Percentiles rank a stretch among this genome's conserved stretches.
Conservation (phyloP, 2,329 filamentous ascomycete species). For the Aspergillus latus region DNA sequence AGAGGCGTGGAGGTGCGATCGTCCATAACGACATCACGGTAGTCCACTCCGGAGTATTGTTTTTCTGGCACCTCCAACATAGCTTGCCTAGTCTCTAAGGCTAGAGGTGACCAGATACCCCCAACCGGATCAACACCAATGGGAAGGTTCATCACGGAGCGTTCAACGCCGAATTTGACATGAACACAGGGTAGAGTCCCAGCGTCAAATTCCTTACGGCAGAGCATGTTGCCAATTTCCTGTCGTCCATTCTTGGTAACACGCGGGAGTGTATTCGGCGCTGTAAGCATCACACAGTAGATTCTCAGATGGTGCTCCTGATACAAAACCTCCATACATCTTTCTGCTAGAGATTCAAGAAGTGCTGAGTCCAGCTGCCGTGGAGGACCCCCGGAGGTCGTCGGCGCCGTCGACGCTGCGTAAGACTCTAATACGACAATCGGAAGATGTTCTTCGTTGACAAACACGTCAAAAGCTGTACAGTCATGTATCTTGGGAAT, state of each 20-base stretch:
- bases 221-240: constrained; percentile 99
- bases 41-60: constrained; percentile 98
- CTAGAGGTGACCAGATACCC: constrained; percentile 87
- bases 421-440: constrained; percentile 90
- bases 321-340: constrained; percentile 91
- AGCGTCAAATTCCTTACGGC: constrained; percentile 90
- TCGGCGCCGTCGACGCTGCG: constrained; percentile 87
- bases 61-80: constrained; percentile 85
- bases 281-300: constrained; percentile 97
- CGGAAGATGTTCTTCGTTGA: constrained; percentile 96
- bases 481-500: constrained; percentile 96
- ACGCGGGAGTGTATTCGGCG: constrained; percentile 85
- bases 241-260: constrained; percentile 92
- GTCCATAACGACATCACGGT: constrained; percentile 98
- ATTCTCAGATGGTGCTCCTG: constrained; percentile 92
- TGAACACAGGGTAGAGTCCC: constrained; percentile 93
- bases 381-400: constrained; percentile 83
- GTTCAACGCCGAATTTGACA: constrained; percentile 96
- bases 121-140: constrained; percentile 91
- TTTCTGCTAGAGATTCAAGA: constrained; percentile 89
- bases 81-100: constrained; percentile 75
- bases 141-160: constrained; percentile 90
- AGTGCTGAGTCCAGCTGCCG: constrained; percentile 89
- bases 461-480: constrained; percentile 95
- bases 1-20: constrained; percentile 94